phyloP scores from a whole-genome alignment of 2,329 filamentous ascomycete genomes.

The Pezicula carpinea region DNA sequence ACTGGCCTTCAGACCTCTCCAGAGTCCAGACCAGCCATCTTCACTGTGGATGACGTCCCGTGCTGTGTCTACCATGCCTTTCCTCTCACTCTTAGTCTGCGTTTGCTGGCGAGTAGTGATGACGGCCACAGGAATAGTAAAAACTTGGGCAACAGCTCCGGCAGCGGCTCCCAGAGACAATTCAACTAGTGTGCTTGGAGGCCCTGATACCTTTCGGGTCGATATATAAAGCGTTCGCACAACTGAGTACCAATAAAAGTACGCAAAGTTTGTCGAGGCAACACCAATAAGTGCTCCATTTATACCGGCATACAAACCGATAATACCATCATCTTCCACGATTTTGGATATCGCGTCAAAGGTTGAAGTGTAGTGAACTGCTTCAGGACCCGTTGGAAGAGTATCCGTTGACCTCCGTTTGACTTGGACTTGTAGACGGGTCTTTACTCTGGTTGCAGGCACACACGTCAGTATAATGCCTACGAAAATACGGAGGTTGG shows the following conservation, averaged over 20 bases:
- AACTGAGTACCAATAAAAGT: slow-evolving; percentile 98
- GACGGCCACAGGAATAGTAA: slow-evolving; percentile 94
- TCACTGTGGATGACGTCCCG: slow-evolving; percentile 85
- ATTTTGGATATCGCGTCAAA: slow-evolving; percentile 88
- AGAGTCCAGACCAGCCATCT: slow-evolving; percentile 83
- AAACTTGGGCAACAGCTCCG: slow-evolving; percentile 87
- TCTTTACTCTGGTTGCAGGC: slow-evolving; percentile 70
- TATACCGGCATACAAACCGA: slow-evolving; percentile 86
- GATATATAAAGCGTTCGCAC: slow-evolving; percentile 76
- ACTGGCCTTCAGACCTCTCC: slow-evolving; percentile 93
- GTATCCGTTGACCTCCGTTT: slow-evolving; percentile 51
- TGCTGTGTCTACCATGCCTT: slow-evolving; percentile 81
- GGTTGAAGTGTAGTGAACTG: slow-evolving; percentile 78
- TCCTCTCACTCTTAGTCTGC: slow-evolving; percentile 76
- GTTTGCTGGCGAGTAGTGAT: slow-evolving; percentile 96
- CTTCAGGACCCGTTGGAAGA: slow-evolving; percentile 38
- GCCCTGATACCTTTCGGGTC: slow-evolving; percentile 49
- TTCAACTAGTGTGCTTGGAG: slow-evolving; percentile 77
- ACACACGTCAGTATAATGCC: background rate
- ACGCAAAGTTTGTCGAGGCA: slow-evolving; percentile 96
- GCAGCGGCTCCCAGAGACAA: slow-evolving; percentile 80
- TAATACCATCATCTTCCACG: slow-evolving; percentile 69
- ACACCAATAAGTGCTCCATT: slow-evolving; percentile 83
- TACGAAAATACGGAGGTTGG: background rate
- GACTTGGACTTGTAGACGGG: slow-evolving; percentile 89